phyloP scores from a whole-genome alignment of 2,329 filamentous ascomycete species.

The Pseudogymnoascus sp. region DNA sequence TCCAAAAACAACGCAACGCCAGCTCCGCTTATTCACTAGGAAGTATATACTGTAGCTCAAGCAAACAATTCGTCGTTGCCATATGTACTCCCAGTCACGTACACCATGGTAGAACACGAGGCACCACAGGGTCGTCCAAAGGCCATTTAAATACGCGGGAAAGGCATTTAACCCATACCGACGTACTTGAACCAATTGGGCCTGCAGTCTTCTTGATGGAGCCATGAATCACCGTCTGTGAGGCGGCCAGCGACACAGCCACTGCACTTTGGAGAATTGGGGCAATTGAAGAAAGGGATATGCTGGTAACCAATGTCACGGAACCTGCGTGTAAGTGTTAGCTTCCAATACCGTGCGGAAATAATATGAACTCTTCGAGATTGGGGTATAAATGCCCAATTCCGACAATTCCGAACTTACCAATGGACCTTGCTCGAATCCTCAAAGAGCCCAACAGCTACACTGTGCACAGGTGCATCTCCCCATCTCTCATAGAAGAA shows the following conservation, averaged over 20 bases:
- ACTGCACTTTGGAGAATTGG: slow-evolving; percentile 88
- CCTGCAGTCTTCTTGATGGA: slow-evolving; percentile 87
- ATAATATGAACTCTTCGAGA: neutral
- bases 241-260: slow-evolving; percentile 82
- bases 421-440: slow-evolving; percentile 88
- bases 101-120: neutral
- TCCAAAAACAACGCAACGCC: neutral
- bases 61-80: neutral
- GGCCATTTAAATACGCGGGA: neutral
- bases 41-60: slow-evolving; percentile 5
- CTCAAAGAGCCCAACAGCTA: slow-evolving; percentile 86
- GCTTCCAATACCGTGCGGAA: neutral
- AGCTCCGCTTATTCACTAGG: neutral
- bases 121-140: neutral
- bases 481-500: slow-evolving; percentile 99
- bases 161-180: slow-evolving; percentile 57
- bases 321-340: slow-evolving; percentile 58
- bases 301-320: slow-evolving; percentile 98
- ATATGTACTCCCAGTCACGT: neutral
- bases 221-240: slow-evolving; percentile 78
- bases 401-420: slow-evolving; percentile 45
- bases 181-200: slow-evolving; percentile 97
- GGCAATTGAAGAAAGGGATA: slow-evolving; percentile 97
- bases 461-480: slow-evolving; percentile 92
- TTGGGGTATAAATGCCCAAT: neutral